Base-by-base conservation (phyloP, 2,329 filamentous ascomycete species). In the Colletotrichum paranaense region DNA sequence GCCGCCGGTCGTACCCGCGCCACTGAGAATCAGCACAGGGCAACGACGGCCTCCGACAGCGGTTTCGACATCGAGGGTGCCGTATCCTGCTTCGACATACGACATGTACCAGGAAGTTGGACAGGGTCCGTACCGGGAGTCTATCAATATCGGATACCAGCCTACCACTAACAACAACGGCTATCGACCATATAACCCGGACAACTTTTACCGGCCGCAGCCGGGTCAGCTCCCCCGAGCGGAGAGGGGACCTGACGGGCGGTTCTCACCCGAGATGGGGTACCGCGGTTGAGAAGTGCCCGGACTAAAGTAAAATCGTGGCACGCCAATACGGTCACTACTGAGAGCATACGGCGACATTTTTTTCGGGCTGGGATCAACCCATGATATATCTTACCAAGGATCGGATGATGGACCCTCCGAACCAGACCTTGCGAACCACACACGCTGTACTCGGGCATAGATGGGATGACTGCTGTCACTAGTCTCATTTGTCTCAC, bases 181-280 rank as follows among this genome's bases (percentile, higher is more conserved):
- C 3, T 73, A 56, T 28, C 71, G 62, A 24, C 71, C 71, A 8
- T 65, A 73, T 14, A 70, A 56, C 26, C 60, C 60, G 9, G 56
- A 65, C 32, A 52, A 16, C 24, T 59, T 68, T 12, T 72, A 68
- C 22, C 65, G 46, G 16, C 38, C 67, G 14, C 46, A 30, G 26
- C 64, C 60, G 19, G 72, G 74, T 2, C 67, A 68, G 2, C 24
- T 75, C 6, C 74, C 74, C 7, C 53, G 73, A 30, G 74, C 72
- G 1, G 68, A 75, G 16, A 53, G 68, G 26, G 72, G 62, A 14
- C 58, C 74, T 9, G 72, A 74, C 1, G 73, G 74, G 19, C 66
- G 73, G 11, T 75, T 65, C 22, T 56, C 32, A 24, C 62, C 62
- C 6, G 62, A 56, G 1, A 30, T 30, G 5, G 30, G 52, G 14